A percentile compares a stretch with the other conserved stretches of the same genome.
Evolutionary conservation across 2,329 filamentous ascomycete species (phyloP).

Genomic region (Orbilia brochopaga): DNA sequence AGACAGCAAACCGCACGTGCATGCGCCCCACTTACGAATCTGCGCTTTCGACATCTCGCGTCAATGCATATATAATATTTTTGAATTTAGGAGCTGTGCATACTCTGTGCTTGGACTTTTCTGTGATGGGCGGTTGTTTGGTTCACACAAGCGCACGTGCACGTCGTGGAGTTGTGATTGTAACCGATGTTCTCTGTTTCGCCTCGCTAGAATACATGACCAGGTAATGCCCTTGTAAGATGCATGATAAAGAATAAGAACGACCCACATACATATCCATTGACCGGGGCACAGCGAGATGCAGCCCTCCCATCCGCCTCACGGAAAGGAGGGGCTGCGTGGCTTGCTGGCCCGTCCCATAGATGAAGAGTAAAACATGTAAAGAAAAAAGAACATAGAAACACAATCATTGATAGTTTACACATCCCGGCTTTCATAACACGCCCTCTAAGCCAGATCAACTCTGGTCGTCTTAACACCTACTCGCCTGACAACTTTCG

Average conservation of each 20-base stretch:
- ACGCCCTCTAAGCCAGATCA: slow-evolving; percentile 12
- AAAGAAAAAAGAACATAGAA: slow-evolving; percentile 14
- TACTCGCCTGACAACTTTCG: slow-evolving; percentile 35
- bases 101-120: too few relatives aligned
- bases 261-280: neutral
- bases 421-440: slow-evolving; percentile 6
- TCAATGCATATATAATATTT: too few relatives aligned
- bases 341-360: neutral
- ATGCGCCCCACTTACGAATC: neutral
- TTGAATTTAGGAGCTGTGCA: too few relatives aligned
- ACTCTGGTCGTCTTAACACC: slow-evolving; percentile 36
- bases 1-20: neutral
- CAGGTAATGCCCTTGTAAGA: neutral
- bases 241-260: neutral
- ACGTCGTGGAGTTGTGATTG: neutral
- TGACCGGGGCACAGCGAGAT: neutral
- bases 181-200: neutral
- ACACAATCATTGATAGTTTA: slow-evolving; percentile 1
- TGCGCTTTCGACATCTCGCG: too few relatives aligned
- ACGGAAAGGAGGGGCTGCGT: neutral
- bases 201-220: slow-evolving; percentile 2
- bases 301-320: neutral
- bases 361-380: neutral
- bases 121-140: neutral
- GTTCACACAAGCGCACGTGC: too few relatives aligned